phyloP scores from a whole-genome alignment of 2,329 filamentous ascomycete species.

The Chrysoporthe deuterocubensis region DNA sequence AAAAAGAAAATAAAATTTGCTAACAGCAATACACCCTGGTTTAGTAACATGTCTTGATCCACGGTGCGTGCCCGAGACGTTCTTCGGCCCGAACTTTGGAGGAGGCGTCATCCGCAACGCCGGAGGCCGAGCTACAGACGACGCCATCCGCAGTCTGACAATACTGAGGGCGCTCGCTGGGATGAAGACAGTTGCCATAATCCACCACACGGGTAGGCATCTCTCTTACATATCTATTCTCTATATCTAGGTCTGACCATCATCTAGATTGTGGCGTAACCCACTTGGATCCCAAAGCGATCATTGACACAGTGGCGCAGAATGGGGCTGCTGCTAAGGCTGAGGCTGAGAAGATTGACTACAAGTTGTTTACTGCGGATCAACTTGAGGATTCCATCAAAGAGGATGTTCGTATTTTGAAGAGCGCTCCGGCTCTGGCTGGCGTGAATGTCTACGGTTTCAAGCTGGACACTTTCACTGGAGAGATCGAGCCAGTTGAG shows the following conservation, averaged over 20 bases:
- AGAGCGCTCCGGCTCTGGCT: constrained; percentile 8
- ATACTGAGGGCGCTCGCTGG: constrained; percentile 10
- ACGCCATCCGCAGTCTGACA: constrained; percentile 21
- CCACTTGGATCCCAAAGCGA: constrained; percentile 9
- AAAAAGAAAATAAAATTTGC: background rate
- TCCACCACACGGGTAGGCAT: constrained; percentile 24
- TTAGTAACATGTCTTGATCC: constrained; percentile 25
- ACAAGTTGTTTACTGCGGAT: constrained; percentile 9
- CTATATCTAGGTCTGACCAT: background rate
- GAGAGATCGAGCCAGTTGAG: constrained; percentile 21
- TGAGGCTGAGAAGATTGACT: constrained; percentile 19
- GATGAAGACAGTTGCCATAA: constrained; percentile 12
- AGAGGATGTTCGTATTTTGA: constrained; percentile 20
- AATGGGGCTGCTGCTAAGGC: background rate
- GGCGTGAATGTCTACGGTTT: constrained; percentile 21
- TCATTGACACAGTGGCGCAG: constrained; percentile 5
- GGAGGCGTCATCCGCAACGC: constrained; percentile 23
- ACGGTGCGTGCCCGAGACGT: constrained; percentile 23
- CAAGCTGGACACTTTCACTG: constrained; percentile 25
- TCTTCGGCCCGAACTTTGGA: constrained; percentile 20
- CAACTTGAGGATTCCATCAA: constrained; percentile 18
- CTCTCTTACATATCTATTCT: no score
- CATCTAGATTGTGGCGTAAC: constrained; percentile 20
- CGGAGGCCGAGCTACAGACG: constrained; percentile 22
- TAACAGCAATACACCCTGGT: background rate